Evolutionary conservation across 75 land plant genomes (phyloP).

Genomic region (Pinus albicaulis): DNA sequence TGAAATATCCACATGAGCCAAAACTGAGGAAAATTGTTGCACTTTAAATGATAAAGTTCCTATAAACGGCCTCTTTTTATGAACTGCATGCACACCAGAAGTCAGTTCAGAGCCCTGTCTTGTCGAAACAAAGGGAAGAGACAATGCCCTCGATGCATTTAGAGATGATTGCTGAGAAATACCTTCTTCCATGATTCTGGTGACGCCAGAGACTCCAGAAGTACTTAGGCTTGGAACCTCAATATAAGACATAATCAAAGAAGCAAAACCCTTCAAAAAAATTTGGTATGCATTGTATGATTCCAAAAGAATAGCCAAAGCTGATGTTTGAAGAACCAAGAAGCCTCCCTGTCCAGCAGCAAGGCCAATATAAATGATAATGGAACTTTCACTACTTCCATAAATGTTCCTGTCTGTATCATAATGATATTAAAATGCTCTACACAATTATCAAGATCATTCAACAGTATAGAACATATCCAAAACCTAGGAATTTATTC

Average conservation of each 20-base stretch:
- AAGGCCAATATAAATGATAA: constrained; percentile 6
- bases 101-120: background rate
- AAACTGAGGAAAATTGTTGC: constrained; percentile 31
- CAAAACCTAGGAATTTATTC: background rate
- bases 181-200: background rate
- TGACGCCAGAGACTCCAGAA: constrained; percentile 13
- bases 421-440: background rate
- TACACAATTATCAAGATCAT: background rate
- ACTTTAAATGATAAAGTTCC: constrained; percentile 18
- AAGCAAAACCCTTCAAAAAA: constrained; percentile 11
- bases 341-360: constrained; percentile 56
- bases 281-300: constrained; percentile 22
- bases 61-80: constrained; percentile 3
- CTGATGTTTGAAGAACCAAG: constrained; percentile 48
- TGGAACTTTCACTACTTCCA: background rate
- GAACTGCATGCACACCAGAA: background rate
- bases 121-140: constrained; percentile 4
- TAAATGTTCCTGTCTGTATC: constrained; percentile 5
- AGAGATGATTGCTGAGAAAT: background rate
- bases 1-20: constrained; percentile 25
- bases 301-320: constrained; percentile 31
- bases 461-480: background rate
- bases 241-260: background rate
- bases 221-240: constrained; percentile 4
- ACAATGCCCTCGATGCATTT: background rate